These are phyloP conservation scores for Asparagopsis taxiformis DNA, from an alignment of 31 red algal species.

Conservation along the genomic window DNA sequence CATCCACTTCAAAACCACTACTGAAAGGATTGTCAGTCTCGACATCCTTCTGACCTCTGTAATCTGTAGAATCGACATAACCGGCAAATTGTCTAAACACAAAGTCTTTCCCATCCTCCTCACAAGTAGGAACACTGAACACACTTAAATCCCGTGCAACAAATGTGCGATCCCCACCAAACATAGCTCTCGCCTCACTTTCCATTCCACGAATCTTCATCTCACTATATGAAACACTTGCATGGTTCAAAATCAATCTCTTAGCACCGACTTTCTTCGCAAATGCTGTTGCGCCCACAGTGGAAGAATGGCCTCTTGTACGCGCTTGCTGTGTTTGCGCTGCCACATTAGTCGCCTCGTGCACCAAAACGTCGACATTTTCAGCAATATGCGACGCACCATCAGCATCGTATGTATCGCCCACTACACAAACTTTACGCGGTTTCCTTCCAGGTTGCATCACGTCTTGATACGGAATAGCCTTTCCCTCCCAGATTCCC, in stretches of 20 bases:
- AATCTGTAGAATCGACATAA: conserved; percentile 43
- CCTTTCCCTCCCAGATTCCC: conserved; percentile 41
- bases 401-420: conserved; percentile 81
- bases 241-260: conserved; percentile 60
- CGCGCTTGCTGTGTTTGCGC: conserved; percentile 39
- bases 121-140: conserved; percentile 54
- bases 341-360: conserved; percentile 88
- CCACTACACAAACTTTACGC: conserved; percentile 70
- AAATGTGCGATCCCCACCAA: conserved; percentile 48
- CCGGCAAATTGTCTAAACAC: conserved; percentile 47
- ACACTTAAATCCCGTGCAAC: conserved; percentile 68
- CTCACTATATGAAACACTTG: conserved; percentile 60
- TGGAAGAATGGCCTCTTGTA: conserved; percentile 52
- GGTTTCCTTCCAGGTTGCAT: conserved; percentile 22
- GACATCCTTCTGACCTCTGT: neutral
- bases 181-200: conserved; percentile 42
- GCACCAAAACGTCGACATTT: conserved; percentile 78
- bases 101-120: conserved; percentile 45
- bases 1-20: neutral
- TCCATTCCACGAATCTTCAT: conserved; percentile 43
- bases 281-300: conserved; percentile 34
- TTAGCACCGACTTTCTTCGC: conserved; percentile 69
- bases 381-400: conserved; percentile 55
- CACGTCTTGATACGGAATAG: conserved; percentile 43
- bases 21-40: conserved; percentile 34